Evolutionary conservation across 345 rosid genomes (phyloP), one percentile per base, ranked within the genome.

Genomic region (Heritiera littoralis): DNA sequence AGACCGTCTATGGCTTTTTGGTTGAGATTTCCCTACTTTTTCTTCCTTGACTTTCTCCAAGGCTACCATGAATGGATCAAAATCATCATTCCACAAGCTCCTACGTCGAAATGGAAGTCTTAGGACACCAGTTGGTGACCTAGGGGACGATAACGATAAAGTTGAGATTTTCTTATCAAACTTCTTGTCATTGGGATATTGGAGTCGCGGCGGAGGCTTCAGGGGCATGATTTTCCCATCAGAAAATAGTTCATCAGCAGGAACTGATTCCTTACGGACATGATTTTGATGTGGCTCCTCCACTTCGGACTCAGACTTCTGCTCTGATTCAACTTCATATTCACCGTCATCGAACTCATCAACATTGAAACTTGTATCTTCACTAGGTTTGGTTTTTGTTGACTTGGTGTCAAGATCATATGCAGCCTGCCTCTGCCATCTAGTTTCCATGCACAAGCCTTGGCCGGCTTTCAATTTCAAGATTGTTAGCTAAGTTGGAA

Each of bases 51-150:
- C 87, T n/a, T 58, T 89, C 83, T 89, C 82, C 76, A 85, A 51
- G 17, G 92, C 92, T 20, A 35, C 87, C 81, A 56, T 70, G 87
- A 89, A 91, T 0, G 94, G 94, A 83, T 91, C 91, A 60, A 84
- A 89, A 63, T 86, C 85, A 48, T 88, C 88, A 6, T 88, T 85
- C 91, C 86, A 85, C 74, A 82, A 81, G 80, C 78, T 86, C 86
- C 78, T 73, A 11, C 78, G 77, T 7, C 72, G 28, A 75, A 86
- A 85, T 4, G 85, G 79, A 30, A 82, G 51, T 60, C 70, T 84
- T 17, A 80, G 18, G 7, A 17, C 48, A 32, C 77, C 30, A 9
- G 14, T 78, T 9, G 75, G 84, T 35, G 83, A 38, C 63, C 49
- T 68, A 0, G 81, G 83, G 3, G 84, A 60, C 1, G 81, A 56